phyloP scores from a whole-genome alignment of 2,329 filamentous ascomycete species.

The Trichoderma sp. region DNA sequence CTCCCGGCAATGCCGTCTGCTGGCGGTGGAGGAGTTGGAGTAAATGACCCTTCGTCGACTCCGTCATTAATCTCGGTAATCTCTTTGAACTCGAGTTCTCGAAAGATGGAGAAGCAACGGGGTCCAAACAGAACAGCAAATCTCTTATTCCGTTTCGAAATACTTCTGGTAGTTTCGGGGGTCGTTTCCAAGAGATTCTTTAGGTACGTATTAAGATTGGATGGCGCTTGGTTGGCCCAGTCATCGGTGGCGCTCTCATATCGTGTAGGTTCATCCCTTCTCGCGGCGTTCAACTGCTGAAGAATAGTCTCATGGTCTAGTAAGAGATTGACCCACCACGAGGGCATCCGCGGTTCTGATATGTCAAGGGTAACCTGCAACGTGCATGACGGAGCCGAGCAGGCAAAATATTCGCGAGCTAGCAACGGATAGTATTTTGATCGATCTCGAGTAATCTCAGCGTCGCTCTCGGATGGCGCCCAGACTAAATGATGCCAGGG shows the following conservation, averaged over 20 bases:
- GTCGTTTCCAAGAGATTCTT: constrained; percentile 49
- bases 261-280: constrained; percentile 49
- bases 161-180: constrained; percentile 44
- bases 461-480: constrained; percentile 37
- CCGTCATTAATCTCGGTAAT: constrained; percentile 41
- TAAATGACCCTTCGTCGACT: constrained; percentile 44
- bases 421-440: constrained; percentile 45
- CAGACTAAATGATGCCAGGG: constrained; percentile 45
- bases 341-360: constrained; percentile 50
- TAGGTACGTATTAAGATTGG: constrained; percentile 54
- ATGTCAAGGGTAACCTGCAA: constrained; percentile 51
- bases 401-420: constrained; percentile 43
- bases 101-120: constrained; percentile 52
- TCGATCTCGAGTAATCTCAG: constrained; percentile 30
- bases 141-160: constrained; percentile 59
- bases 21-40: constrained; percentile 39
- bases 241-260: constrained; percentile 48
- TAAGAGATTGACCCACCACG: constrained; percentile 47
- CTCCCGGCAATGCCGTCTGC: constrained; percentile 37
- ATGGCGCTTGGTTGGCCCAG: constrained; percentile 45
- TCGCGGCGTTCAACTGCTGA: constrained; percentile 43
- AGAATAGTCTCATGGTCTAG: constrained; percentile 49
- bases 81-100: constrained; percentile 52
- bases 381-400: constrained; percentile 46
- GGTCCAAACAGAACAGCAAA: constrained; percentile 57